Percentiles rank a stretch among this genome's conserved stretches.
Evolutionary conservation across 345 rosid species (phyloP).

Genomic region (Syzygium oleosum): DNA sequence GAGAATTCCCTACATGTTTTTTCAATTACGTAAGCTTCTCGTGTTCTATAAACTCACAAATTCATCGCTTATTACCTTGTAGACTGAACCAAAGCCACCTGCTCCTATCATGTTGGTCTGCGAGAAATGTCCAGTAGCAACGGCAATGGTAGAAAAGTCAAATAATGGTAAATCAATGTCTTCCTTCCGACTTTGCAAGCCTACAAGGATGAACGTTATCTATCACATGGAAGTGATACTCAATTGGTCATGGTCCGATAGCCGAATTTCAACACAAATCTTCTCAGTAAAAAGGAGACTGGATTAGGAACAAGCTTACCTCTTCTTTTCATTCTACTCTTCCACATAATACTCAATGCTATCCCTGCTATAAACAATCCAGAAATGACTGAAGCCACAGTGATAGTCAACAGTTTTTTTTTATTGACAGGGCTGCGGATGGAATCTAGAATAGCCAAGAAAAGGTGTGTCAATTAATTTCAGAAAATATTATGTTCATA

Average conservation of each 20-base stretch:
- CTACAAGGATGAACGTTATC: neutral
- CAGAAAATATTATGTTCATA: neutral
- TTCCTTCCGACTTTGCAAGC: neutral
- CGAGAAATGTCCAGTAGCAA: constrained; percentile 25
- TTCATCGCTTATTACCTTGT: constrained; percentile 2
- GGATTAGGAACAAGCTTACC: neutral
- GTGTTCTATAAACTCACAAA: neutral
- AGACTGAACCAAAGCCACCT: constrained; percentile 36
- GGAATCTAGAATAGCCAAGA: neutral
- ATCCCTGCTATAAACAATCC: neutral
- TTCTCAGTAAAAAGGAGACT: neutral
- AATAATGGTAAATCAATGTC: constrained; percentile 11
- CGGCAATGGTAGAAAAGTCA: constrained; percentile 10
- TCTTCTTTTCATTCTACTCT: neutral
- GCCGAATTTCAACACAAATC: neutral
- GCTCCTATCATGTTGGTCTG: constrained; percentile 16
- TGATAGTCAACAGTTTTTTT: neutral
- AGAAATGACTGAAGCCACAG: neutral
- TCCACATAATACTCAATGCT: neutral
- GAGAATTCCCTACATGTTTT: constrained; percentile 7
- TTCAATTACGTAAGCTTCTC: neutral
- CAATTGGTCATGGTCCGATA: neutral
- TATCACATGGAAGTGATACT: neutral
- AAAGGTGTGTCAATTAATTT: too few species aligned
- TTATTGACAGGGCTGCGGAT: neutral